Evolutionary conservation across 352 stramenopile species (phyloP).

Genomic region (Phytopythium litorale): DNA sequence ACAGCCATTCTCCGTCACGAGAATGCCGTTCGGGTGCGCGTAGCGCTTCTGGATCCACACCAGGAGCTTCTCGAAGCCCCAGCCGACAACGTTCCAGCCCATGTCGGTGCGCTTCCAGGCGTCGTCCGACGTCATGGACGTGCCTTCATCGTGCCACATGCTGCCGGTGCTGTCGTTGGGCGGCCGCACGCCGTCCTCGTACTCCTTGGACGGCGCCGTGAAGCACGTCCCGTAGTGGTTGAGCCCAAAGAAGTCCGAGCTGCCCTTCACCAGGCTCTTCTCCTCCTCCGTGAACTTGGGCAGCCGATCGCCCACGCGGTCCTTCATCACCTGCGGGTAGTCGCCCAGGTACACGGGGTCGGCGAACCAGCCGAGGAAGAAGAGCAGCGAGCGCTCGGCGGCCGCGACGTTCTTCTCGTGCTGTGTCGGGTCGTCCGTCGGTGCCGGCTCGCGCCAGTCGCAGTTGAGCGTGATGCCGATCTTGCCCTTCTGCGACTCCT

Average conservation of each 20-base stretch:
- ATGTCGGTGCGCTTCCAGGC: slow-evolving; percentile 76
- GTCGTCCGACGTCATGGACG: slow-evolving; percentile 37
- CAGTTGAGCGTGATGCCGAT: slow-evolving; percentile 92
- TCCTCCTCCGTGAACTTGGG: slow-evolving; percentile 88
- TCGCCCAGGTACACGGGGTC: slow-evolving; percentile 92
- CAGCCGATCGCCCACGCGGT: slow-evolving; percentile 76
- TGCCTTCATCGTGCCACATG: slow-evolving; percentile 34
- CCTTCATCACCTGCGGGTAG: slow-evolving; percentile 91
- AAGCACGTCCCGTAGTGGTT: slow-evolving; percentile 92
- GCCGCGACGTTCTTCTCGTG: slow-evolving; percentile 61
- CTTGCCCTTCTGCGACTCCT: slow-evolving; percentile 48
- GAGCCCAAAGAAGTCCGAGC: slow-evolving; percentile 92
- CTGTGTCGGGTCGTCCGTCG: slow-evolving; percentile 35
- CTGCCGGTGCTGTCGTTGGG: slow-evolving; percentile 27
- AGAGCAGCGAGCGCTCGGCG: slow-evolving; percentile 79
- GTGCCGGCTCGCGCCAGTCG: slow-evolving; percentile 85
- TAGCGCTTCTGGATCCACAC: slow-evolving; percentile 90
- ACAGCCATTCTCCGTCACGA: slow-evolving; percentile 93
- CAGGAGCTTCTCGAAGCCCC: slow-evolving; percentile 87
- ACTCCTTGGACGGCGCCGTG: slow-evolving; percentile 35
- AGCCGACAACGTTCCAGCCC: slow-evolving; percentile 71
- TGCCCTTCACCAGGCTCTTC: slow-evolving; percentile 72
- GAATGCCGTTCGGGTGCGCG: slow-evolving; percentile 56
- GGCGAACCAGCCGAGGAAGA: slow-evolving; percentile 89
- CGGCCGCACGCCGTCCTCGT: slow-evolving; percentile 28